Evolutionary conservation across 352 stramenopile genomes (phyloP), one percentile per base, ranked within the genome.

Genomic region (Globisporangium cylindrosporum): DNA sequence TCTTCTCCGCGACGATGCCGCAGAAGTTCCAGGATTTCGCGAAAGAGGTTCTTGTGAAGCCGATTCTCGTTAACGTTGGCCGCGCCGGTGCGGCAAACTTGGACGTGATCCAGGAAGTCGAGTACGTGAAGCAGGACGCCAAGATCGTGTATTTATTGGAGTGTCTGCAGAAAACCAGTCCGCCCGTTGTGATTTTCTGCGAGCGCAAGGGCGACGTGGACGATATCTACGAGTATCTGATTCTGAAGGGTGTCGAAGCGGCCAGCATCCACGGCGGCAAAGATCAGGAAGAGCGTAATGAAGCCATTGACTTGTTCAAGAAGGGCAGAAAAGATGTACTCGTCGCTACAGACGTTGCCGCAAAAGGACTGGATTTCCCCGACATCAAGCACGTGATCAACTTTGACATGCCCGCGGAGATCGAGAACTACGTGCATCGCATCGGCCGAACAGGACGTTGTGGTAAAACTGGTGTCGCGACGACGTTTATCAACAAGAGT

Each of bases 371-470:
- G 25, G 98, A 99, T 75, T 99, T 99, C 66, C 91, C 97, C 0
- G 95, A 99, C 74, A 99, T 99, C 73, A 98, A 99, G 78, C 97
- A 99, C 76, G 98, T 99, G 18, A 99, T 99, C 69, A 99, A 99
- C 77, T 99, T 99, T 73, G 97, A 99, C 78, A 99, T 99, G 98
- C 98, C 98, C 0, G 86, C 84, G 48, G 97, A 99, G 77, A 99
- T 99, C 73, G 98, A 99, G 80, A 99, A 99, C 77, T 99, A 99
- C 77, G 97, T 99, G 46, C 98, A 99, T 93, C 87, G 98, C 62
- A 99, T 99, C 70, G 98, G 97, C 53, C 96, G 98, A 66, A 99
- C 98, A 9, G 98, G 97, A 46, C 96, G 98, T 46, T 98, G 95
- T 72, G 98, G 98, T 10, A 99, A 99, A 75, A 99, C 97, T 2